A percentile compares a stretch with the other conserved stretches of the same genome.
phyloP scores from a whole-genome alignment of 2,329 filamentous ascomycete species.

The Talaromyces sp. region DNA sequence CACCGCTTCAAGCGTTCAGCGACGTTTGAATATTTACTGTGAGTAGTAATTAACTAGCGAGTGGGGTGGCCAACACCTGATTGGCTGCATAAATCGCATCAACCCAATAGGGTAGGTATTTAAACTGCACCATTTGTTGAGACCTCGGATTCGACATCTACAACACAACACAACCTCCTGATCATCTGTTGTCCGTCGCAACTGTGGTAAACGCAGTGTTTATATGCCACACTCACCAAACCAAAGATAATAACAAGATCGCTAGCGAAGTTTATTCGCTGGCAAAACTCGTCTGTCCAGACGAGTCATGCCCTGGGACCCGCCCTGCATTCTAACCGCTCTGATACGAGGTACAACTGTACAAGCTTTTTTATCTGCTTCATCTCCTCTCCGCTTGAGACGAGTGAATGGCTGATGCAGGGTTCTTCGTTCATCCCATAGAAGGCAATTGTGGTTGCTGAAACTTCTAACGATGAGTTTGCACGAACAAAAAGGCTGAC shows the following conservation, averaged over 20 bases:
- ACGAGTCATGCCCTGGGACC: neutral
- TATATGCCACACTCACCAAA: neutral
- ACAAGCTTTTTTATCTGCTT: constrained; percentile 6
- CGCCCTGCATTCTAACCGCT: neutral
- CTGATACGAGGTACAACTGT: neutral
- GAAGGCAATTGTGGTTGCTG: neutral
- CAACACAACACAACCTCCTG: neutral
- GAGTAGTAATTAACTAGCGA: neutral
- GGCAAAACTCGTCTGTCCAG: neutral
- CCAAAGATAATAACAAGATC: neutral
- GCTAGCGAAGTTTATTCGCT: neutral
- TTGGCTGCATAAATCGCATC: neutral
- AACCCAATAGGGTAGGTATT: neutral
- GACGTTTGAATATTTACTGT: neutral
- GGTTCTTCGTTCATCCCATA: neutral
- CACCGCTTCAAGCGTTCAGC: constrained; percentile 9
- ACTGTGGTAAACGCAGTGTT: neutral
- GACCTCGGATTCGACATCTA: neutral
- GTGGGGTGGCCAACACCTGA: neutral
- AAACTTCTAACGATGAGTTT: neutral
- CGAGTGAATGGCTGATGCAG: neutral
- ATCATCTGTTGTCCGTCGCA: neutral
- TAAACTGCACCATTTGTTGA: neutral
- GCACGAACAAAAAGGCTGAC: neutral
- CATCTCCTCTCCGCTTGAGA: neutral